phyloP scores from a whole-genome alignment of 2,329 filamentous ascomycete species.

The Alternaria viburni region DNA sequence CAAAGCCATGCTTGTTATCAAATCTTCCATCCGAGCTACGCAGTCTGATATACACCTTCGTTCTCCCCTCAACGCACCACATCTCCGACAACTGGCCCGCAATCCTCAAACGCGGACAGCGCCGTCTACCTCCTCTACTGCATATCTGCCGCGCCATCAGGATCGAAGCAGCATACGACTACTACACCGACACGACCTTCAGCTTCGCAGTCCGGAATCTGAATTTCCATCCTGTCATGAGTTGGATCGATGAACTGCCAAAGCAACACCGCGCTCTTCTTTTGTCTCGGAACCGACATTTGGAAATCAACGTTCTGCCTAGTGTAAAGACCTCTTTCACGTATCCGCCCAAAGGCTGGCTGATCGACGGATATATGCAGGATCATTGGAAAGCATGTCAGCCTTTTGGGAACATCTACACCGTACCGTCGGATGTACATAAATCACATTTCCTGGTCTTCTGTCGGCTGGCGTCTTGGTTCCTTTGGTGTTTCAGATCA shows the following conservation, averaged over 20 bases:
- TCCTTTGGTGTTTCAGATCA: background rate
- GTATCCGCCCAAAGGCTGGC: constrained; percentile 23
- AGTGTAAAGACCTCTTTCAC: constrained; percentile 8
- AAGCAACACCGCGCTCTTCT: constrained; percentile 19
- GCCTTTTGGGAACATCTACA: constrained; percentile 34
- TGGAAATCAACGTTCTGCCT: constrained; percentile 18
- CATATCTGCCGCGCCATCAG: constrained; percentile 33
- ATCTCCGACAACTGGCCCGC: background rate
- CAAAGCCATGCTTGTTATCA: constrained; percentile 3
- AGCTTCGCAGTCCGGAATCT: constrained; percentile 21
- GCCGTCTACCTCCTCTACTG: constrained; percentile 12
- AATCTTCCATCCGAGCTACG: constrained; percentile 10
- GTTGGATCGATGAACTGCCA: constrained; percentile 25
- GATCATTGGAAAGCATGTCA: constrained; percentile 31
- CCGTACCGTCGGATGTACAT: background rate
- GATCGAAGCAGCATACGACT: constrained; percentile 36
- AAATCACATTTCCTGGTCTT: constrained; percentile 24
- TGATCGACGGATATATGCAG: constrained; percentile 15
- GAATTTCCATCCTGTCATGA: constrained; percentile 16
- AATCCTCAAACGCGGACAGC: background rate
- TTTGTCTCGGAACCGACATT: constrained; percentile 21
- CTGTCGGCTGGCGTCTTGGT: constrained; percentile 28
- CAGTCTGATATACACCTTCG: constrained; percentile 7
- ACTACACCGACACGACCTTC: constrained; percentile 30
- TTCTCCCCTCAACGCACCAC: constrained; percentile 8